phyloP scores from a whole-genome alignment of 2,329 filamentous ascomycete genomes.

The Fusarium nodosum region DNA sequence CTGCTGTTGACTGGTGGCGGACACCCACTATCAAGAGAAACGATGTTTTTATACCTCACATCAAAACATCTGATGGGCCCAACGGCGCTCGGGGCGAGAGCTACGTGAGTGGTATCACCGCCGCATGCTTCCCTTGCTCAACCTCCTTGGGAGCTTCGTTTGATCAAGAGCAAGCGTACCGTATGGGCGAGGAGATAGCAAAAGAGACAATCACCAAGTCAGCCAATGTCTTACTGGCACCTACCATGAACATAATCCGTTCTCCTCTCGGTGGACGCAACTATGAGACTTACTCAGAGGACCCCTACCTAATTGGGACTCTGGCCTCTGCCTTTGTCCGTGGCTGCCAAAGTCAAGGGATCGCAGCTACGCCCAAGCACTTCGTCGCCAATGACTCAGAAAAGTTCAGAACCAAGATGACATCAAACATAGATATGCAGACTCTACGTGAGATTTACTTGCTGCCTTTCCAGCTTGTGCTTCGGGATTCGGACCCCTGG shows the following conservation, averaged over 20 bases:
- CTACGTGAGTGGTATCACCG: conserved; percentile 20
- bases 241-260: conserved; percentile 18
- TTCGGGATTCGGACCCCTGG: conserved; percentile 20
- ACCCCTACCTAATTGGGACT: background rate
- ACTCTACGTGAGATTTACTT: conserved; percentile 17
- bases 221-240: conserved; percentile 12
- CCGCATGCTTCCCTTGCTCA: conserved; percentile 21
- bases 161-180: background rate
- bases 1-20: conserved; percentile 22
- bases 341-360: conserved; percentile 11
- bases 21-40: conserved; percentile 12
- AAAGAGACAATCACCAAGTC: conserved; percentile 17
- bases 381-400: conserved; percentile 25
- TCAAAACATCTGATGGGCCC: conserved; percentile 17
- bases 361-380: conserved; percentile 19
- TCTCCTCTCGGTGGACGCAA: conserved; percentile 15
- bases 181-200: background rate
- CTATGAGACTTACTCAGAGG: conserved; percentile 25
- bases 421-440: conserved; percentile 10
- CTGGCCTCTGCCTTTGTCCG: conserved; percentile 18
- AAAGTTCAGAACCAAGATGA: conserved; percentile 15
- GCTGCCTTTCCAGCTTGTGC: conserved; percentile 12
- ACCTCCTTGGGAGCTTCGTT: background rate
- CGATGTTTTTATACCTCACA: conserved; percentile 13
- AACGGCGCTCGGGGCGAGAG: conserved; percentile 9